These are phyloP conservation scores for Trapa bicornis DNA, from an alignment of 345 rosid genomes.

Conservation along the genomic window DNA sequence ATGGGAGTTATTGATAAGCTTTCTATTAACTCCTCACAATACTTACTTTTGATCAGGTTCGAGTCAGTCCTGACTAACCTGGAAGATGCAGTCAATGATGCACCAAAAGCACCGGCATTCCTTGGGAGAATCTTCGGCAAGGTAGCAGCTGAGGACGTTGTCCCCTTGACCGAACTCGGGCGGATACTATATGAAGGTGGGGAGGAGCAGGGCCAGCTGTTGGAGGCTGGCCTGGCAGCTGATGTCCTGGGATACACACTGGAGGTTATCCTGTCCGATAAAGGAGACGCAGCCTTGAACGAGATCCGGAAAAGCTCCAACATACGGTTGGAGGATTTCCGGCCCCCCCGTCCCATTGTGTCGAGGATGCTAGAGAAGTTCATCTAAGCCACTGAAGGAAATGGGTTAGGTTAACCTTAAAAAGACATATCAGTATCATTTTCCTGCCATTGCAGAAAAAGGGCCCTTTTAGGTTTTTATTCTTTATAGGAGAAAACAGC, in stretches of 20 bases:
- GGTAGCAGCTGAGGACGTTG: slow-evolving; percentile 34
- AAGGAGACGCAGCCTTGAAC: slow-evolving; percentile 41
- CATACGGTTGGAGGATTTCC: slow-evolving; percentile 57
- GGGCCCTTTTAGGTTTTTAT: no score
- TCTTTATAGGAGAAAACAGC: no score
- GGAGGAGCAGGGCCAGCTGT: slow-evolving; percentile 53
- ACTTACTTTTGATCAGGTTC: slow-evolving; percentile 32
- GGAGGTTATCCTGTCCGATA: slow-evolving; percentile 44
- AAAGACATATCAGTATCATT: no score
- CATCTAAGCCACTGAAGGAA: no score
- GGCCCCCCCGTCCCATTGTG: slow-evolving; percentile 37
- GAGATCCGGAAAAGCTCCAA: slow-evolving; percentile 41
- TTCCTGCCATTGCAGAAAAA: no score
- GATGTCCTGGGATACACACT: slow-evolving; percentile 70
- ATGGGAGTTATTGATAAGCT: no score
- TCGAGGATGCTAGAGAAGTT: slow-evolving; percentile 26
- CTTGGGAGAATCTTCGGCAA: slow-evolving; percentile 58
- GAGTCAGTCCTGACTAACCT: slow-evolving; percentile 52
- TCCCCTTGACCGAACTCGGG: slow-evolving; percentile 46
- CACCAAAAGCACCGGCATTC: slow-evolving; percentile 85
- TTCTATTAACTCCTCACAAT: not conserved
- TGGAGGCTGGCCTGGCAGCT: slow-evolving; percentile 60
- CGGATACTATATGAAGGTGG: slow-evolving; percentile 52
- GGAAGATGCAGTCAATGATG: slow-evolving; percentile 87
- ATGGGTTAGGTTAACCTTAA: no score